These are phyloP conservation scores for Acer yangbiense DNA, from an alignment of 345 rosid genomes.

Conservation along the genomic window DNA sequence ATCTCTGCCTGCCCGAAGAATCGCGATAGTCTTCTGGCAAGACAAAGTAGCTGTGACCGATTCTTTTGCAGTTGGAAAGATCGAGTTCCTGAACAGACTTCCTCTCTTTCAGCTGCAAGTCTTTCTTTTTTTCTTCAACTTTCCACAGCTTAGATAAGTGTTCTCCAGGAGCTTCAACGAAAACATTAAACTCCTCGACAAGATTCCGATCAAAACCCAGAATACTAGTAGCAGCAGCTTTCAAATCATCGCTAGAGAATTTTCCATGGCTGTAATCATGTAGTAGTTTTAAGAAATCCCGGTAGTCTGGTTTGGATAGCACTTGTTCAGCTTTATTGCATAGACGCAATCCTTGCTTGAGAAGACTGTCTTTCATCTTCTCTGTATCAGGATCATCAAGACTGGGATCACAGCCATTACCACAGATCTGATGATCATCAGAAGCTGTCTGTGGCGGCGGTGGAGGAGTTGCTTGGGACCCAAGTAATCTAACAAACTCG, in stretches of 20 bases:
- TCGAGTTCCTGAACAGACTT: conserved; percentile 11
- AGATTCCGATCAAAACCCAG: background rate
- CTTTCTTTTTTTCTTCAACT: background rate
- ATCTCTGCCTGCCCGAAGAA: background rate
- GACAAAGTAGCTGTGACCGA: conserved; percentile 21
- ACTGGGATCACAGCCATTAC: background rate
- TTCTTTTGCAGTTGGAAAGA: conserved; percentile 13
- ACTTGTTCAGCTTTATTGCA: background rate
- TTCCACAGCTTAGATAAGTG: background rate
- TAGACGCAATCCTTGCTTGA: background rate
- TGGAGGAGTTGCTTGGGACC: too few relatives aligned
- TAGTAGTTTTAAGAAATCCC: background rate
- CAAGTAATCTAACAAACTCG: background rate
- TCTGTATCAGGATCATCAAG: background rate
- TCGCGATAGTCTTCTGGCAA: background rate
- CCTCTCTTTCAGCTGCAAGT: background rate
- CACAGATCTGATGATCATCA: too few relatives aligned
- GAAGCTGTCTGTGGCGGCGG: background rate
- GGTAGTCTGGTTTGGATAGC: background rate
- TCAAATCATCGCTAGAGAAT: background rate
- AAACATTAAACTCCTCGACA: background rate
- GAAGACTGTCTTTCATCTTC: background rate
- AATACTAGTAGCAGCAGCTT: background rate
- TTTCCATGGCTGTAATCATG: background rate
- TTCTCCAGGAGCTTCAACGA: background rate